Evolutionary conservation across 345 rosid species (phyloP).

Genomic region (Eucalyptus albens): DNA sequence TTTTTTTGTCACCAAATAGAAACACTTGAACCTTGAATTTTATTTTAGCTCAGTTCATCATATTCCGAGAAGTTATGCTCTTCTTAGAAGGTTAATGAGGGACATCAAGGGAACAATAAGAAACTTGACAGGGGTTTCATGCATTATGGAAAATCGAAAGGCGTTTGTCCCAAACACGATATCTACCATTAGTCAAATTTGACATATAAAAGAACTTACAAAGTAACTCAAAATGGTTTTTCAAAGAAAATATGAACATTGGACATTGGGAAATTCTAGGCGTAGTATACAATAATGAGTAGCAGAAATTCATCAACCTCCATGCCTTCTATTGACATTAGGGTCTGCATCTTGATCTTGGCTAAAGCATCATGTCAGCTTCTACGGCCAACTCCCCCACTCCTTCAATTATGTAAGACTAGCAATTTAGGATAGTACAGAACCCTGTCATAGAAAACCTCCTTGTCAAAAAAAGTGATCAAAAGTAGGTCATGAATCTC

Average conservation of each 20-base stretch:
- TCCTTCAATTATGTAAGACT: neutral
- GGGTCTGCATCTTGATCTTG: neutral
- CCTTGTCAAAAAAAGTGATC: neutral
- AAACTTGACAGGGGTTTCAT: neutral
- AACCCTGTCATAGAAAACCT: neutral
- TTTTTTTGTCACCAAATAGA: too few species aligned
- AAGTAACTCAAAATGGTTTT: neutral
- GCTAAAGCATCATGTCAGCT: accelerated
- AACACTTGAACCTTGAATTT: neutral
- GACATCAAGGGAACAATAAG: neutral
- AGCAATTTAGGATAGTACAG: neutral
- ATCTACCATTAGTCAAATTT: neutral
- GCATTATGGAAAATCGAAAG: accelerated
- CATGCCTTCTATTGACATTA: neutral
- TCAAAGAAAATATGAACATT: neutral
- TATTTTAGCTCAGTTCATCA: neutral
- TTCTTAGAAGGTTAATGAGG: neutral
- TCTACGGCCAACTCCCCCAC: neutral
- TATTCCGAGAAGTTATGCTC: accelerated
- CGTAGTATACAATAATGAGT: neutral
- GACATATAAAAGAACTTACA: neutral
- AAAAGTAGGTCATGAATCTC: neutral
- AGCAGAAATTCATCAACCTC: neutral
- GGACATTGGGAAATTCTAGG: neutral
- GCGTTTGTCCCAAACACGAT: neutral